A percentile compares a stretch with the other conserved stretches of the same genome.
Conservation (phyloP, 257 asterid genomes). For the Primulina tabacum region DNA sequence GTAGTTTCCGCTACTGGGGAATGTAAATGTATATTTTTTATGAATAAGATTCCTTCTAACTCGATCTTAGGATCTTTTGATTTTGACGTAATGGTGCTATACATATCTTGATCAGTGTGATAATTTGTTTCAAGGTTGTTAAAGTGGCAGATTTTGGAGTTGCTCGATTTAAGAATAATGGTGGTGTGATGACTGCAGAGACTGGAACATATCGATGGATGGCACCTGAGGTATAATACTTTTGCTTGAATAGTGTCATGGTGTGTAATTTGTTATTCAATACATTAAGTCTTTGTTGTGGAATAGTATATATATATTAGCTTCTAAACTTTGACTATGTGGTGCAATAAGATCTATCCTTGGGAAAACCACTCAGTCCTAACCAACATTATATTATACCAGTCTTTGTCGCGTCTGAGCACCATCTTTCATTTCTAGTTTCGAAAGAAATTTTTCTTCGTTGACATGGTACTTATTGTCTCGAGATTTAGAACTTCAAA, state of each 20-base stretch:
- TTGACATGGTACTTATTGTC: background rate
- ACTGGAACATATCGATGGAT: constrained; percentile 98
- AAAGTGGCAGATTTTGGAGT: constrained; percentile 99
- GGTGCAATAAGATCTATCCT: background rate
- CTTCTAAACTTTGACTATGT: background rate
- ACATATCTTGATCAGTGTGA: constrained; percentile 31
- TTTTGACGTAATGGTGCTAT: constrained; percentile 8
- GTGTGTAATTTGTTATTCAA: constrained; percentile 2
- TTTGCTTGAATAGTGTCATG: constrained; percentile 11
- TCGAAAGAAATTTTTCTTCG: background rate
- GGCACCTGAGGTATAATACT: constrained; percentile 90
- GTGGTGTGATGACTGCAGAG: constrained; percentile 99
- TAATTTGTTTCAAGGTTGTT: constrained; percentile 66
- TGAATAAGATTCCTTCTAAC: background rate
- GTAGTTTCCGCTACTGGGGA: background rate
- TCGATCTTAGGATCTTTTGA: background rate
- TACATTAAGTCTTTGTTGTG: background rate
- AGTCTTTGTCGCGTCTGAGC: background rate
- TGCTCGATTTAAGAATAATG: constrained; percentile 82
- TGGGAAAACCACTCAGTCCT: background rate
- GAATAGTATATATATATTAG: background rate
- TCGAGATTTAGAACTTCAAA: too few species aligned
- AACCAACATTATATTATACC: background rate
- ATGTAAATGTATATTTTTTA: background rate
- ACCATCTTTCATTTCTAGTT: background rate